A percentile compares a stretch with the other conserved stretches of the same genome.
These are phyloP conservation scores for Scedosporium dehoogii DNA, from an alignment of 2,329 filamentous ascomycete genomes.

Conservation along the genomic window DNA sequence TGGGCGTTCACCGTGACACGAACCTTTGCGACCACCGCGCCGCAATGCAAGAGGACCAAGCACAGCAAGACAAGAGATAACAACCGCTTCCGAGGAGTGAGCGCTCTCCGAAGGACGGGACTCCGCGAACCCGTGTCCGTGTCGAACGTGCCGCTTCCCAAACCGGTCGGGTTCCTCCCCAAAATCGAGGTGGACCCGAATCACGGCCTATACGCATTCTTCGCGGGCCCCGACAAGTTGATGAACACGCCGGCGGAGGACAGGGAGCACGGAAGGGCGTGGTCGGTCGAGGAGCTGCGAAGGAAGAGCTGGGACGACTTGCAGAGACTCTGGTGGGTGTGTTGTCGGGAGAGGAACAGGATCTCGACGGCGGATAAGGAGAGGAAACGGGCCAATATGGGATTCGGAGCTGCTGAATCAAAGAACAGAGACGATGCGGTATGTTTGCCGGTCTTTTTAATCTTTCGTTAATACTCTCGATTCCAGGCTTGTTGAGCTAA, in stretches of 20 bases:
- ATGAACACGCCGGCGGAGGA: conserved; percentile 65
- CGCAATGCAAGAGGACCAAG: conserved; percentile 26
- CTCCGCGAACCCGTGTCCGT: conserved; percentile 66
- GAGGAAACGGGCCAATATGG: conserved; percentile 54
- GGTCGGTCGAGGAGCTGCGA: conserved; percentile 77
- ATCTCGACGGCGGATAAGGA: conserved; percentile 70
- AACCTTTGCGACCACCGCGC: conserved; percentile 44
- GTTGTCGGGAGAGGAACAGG: conserved; percentile 81
- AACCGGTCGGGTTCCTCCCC: conserved; percentile 56
- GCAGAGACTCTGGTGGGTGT: conserved; percentile 89
- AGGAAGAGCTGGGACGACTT: conserved; percentile 90
- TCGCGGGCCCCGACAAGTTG: conserved; percentile 59
- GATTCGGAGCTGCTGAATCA: conserved; percentile 64
- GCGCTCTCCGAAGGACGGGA: conserved; percentile 68
- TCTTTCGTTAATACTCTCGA: background rate
- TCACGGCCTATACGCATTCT: conserved; percentile 92
- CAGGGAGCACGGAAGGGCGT: conserved; percentile 64
- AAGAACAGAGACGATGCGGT: conserved; percentile 56
- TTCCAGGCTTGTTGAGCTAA: background rate
- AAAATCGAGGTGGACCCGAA: conserved; percentile 52
- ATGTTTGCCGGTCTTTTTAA: conserved; percentile 22
- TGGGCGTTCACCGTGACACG: background rate
- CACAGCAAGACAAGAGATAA: conserved; percentile 53
- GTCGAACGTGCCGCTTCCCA: conserved; percentile 60
- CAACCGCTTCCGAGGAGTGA: conserved; percentile 74